Evolutionary conservation across 2,329 filamentous ascomycete genomes (phyloP), one percentile per base, ranked within the genome.

Genomic region (Onygena corvina): DNA sequence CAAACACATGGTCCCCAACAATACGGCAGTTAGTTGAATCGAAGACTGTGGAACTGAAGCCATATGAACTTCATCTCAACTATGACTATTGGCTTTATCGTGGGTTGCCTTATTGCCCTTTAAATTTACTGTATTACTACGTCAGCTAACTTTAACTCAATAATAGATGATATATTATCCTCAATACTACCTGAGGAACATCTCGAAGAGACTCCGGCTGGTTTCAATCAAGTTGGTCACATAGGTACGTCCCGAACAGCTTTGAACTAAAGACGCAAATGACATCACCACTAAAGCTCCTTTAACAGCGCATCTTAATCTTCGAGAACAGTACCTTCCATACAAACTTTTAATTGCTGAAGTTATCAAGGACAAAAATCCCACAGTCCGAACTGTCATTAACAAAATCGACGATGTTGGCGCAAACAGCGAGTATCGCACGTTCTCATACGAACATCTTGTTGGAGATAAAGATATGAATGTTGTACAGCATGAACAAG

Each of bases 391-490:
- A 52, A 98, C 92, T 0, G 89, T 98, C 57, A 95, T 98, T 70
- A 95, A 95, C 75, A 98, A 98, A 68, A 77, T 83, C 36, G 84
- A 94, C 66, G 82, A 86, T 53, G 90, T 98, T 6, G 92, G 92
- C 51, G 77, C 79, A 18, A 81, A 86, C 58, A 92, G 82, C 57
- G 81, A 87, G 63, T 98, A 86, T 69, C 81, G 92, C 47, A 96
- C 92, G 0, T 96, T 98, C 67, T 76, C 76, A 27, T 96, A 94
- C 69, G 92, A 98, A 69, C 77, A 96, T 11, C 77, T 98, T 0
- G 81, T 81, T 1, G 92, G 92, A 0, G 76, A 80, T 0, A 79
- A 87, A 58, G 82, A 96, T 60, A 72, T 95, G 65, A 80, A 89
- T 48, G 92, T 98, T 49, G 79, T 85, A 54, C 76, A 92, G 47